Evolutionary conservation across 257 asterid genomes (phyloP), one percentile per base, ranked within the genome.

Genomic region (Fraxinus excelsior): DNA sequence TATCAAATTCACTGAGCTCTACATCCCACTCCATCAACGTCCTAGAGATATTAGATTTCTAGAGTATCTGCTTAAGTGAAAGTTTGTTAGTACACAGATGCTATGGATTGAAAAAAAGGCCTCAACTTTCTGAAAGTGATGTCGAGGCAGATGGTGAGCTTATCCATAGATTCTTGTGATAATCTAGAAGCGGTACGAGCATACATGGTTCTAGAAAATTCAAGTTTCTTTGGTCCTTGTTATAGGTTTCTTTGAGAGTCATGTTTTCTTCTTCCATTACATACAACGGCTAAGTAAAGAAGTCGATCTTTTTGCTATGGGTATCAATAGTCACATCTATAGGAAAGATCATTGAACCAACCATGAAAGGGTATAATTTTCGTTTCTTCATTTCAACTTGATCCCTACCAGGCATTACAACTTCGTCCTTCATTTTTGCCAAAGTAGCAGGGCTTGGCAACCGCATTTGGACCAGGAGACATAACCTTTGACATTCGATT

Each of bases 361-460:
- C 44, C 76, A 74, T 9, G 56, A 83, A 76, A 29, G 82, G 81
- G 81, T 81, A 84, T 18, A 88, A 78, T 80, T 70, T 90, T 76
- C 87, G 85, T 76, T 91, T 86, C 72, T n/a, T 81, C 7, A 75
- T 70, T 35, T 84, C 89, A 71, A 67, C 74, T 78, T 74, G 86
- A 85, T 86, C 90, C 70, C 72, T 91, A 29, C 87, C 89, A 26
- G 86, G 80, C 76, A 85, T 78, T 23, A 82, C 88, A 73, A 85
- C 92, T 86, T 90, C 97, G 28, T 76, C 87, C 86, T 84, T 92
- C 97, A 91, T 94, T 84, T 80, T 90, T 18, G 83, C 83, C 78
- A 85, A 51, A 77, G 93, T 86, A 32, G 94, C 93, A 25, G 91
- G 60, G 29, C 95, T 94, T 16, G 95, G 96, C 73, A 94, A 75